These are phyloP conservation scores for Pyronema domesticum DNA, from an alignment of 495 filamentous ascomycete genomes.

Conservation along the genomic window DNA sequence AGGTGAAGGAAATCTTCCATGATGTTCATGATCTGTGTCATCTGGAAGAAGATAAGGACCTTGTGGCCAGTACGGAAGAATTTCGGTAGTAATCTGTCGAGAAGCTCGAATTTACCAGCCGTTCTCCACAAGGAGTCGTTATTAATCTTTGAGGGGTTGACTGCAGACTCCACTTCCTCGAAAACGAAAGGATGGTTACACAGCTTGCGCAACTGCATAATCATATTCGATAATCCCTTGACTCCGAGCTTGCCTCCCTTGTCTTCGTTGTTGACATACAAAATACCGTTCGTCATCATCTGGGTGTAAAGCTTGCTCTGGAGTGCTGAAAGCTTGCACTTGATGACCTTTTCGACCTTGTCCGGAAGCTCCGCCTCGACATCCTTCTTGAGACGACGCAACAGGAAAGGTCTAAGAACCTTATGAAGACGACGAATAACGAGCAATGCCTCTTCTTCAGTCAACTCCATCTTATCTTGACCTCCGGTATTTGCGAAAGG, in stretches of 20 bases:
- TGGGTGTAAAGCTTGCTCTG: slow-evolving; percentile 91
- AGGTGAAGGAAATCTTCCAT: slow-evolving; percentile 96
- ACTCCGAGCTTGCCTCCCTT: slow-evolving; percentile 92
- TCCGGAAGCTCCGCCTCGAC: slow-evolving; percentile 97
- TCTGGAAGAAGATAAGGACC: slow-evolving; percentile 97
- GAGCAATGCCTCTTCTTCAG: slow-evolving; percentile 97
- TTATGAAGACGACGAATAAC: slow-evolving; percentile 97
- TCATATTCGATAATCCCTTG: slow-evolving; percentile 96
- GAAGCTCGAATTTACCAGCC: slow-evolving; percentile 87
- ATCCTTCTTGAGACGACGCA: slow-evolving; percentile 96
- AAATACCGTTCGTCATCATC: slow-evolving; percentile 83
- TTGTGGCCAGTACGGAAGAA: slow-evolving; percentile 78
- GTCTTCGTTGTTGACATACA: slow-evolving; percentile 70
- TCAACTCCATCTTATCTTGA: slow-evolving; percentile 95
- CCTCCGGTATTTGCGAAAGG: slow-evolving; percentile 96
- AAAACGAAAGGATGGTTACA: slow-evolving; percentile 99
- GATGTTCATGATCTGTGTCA: slow-evolving; percentile 99
- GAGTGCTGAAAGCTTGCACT: slow-evolving; percentile 91
- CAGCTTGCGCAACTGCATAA: slow-evolving; percentile 96
- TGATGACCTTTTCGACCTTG: slow-evolving; percentile 97
- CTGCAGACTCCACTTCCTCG: slow-evolving; percentile 90
- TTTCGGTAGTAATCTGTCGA: slow-evolving; percentile 84
- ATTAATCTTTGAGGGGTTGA: slow-evolving; percentile 72
- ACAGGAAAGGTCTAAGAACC: slow-evolving; percentile 88
- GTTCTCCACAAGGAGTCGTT: slow-evolving; percentile 95